These are phyloP conservation scores for Cercophora samala DNA, from an alignment of 495 filamentous ascomycete genomes.

Conservation along the genomic window DNA sequence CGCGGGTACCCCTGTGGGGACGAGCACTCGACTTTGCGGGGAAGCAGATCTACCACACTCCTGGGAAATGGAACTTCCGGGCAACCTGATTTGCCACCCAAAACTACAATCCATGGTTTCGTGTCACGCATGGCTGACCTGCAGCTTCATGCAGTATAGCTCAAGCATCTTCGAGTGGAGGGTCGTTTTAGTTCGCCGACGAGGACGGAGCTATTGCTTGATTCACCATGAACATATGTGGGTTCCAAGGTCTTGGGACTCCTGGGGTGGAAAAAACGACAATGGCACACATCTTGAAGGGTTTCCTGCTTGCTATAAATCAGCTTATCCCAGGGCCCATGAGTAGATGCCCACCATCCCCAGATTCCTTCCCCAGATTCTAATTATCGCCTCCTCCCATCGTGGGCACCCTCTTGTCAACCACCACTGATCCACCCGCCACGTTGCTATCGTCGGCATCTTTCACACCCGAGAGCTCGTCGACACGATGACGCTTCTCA, in stretches of 20 bases:
- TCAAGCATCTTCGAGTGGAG: slow-evolving; percentile 18
- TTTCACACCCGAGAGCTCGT: neutral
- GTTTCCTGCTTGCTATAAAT: slow-evolving; percentile 19
- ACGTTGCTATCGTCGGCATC: neutral
- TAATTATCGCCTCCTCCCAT: neutral
- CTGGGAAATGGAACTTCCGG: slow-evolving; percentile 3
- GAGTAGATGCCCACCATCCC: slow-evolving; percentile 8
- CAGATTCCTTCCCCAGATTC: slow-evolving; percentile 16
- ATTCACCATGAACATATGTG: slow-evolving; percentile 14
- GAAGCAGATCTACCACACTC: slow-evolving; percentile 14
- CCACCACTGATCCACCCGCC: neutral
- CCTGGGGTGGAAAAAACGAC: slow-evolving; percentile 13
- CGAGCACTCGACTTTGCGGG: slow-evolving; percentile 13
- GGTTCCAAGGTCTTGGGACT: slow-evolving; percentile 12
- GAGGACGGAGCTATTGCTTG: neutral
- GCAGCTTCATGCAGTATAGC: slow-evolving; percentile 9
- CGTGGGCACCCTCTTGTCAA: neutral
- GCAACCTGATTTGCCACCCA: slow-evolving; percentile 19
- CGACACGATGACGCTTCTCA: slow-evolving; percentile 55
- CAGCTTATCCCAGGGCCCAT: slow-evolving; percentile 13
- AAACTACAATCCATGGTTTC: neutral
- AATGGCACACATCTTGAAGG: neutral
- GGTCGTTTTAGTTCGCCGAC: slow-evolving; percentile 10
- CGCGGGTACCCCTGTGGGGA: slow-evolving; percentile 13
- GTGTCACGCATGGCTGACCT: neutral